Conservation (phyloP, 192 early-diverging fungal genomes). For the Phlyctochytrium arcticum region DNA sequence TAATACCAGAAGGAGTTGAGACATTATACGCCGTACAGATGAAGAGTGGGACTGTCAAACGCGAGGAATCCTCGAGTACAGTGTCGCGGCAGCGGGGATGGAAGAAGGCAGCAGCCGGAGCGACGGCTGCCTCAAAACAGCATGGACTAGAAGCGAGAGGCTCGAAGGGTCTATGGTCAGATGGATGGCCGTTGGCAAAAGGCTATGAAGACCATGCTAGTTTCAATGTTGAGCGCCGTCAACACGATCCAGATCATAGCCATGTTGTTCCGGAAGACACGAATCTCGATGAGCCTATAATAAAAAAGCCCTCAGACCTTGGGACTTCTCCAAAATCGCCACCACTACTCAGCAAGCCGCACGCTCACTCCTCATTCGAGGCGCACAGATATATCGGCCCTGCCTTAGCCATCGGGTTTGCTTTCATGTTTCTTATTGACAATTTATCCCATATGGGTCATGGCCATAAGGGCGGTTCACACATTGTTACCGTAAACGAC, state of each 20-base stretch:
- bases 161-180: too few relatives aligned
- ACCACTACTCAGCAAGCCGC: not conserved
- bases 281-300: not conserved
- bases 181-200: too few relatives aligned
- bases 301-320: too few relatives aligned
- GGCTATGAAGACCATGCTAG: not conserved
- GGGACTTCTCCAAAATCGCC: too few relatives aligned
- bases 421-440: constrained; percentile 53
- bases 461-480: not conserved
- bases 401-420: constrained; percentile 76
- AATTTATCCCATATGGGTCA: not conserved
- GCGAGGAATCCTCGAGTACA: too few relatives aligned
- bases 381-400: constrained; percentile 71
- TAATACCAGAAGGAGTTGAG: constrained; percentile 93
- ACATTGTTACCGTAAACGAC: constrained; percentile 26
- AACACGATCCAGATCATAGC: not conserved
- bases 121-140: not conserved
- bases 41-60: too few relatives aligned
- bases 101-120: not conserved
- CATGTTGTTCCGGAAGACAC: not conserved
- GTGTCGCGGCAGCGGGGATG: not conserved
- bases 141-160: too few relatives aligned
- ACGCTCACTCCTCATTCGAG: constrained; percentile 18
- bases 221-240: not conserved
- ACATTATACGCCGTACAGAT: constrained; percentile 57